phyloP scores from a whole-genome alignment of 1,139 yeast species.

The Blastobotrys aristatus region DNA sequence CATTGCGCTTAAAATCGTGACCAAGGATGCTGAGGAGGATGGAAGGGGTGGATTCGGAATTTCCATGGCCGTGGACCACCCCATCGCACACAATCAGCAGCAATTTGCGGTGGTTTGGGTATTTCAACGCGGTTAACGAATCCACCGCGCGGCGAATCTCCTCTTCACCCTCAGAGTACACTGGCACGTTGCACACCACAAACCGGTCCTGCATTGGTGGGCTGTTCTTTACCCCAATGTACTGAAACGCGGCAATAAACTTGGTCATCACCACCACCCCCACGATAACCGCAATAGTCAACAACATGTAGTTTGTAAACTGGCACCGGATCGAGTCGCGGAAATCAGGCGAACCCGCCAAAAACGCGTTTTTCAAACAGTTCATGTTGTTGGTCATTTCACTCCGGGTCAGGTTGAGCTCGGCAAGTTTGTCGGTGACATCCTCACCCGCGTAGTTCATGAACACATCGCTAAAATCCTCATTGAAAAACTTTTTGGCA shows the following conservation, averaged over 20 bases:
- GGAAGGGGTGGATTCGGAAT: constrained; percentile 29
- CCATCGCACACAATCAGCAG: constrained; percentile 89
- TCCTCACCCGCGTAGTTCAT: constrained; percentile 30
- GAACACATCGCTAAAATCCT: constrained; percentile 27
- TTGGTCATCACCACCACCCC: constrained; percentile 32
- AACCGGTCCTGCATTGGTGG: constrained; percentile 36
- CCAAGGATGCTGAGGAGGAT: constrained; percentile 50
- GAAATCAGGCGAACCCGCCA: constrained; percentile 35
- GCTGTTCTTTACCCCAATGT: constrained; percentile 26
- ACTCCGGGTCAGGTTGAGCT: constrained; percentile 20
- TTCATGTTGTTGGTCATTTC: constrained; percentile 22
- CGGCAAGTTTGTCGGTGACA: constrained; percentile 23
- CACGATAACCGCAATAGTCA: constrained; percentile 33
- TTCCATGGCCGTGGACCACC: constrained; percentile 75
- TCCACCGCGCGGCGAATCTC: constrained; percentile 86
- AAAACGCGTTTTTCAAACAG: constrained; percentile 33
- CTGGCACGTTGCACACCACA: constrained; percentile 71
- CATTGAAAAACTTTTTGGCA: constrained; percentile 31
- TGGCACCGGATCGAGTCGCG: constrained; percentile 32
- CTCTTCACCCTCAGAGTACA: constrained; percentile 86
- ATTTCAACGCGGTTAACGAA: constrained; percentile 86
- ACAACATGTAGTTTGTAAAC: constrained; percentile 36
- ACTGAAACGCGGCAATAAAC: constrained; percentile 36
- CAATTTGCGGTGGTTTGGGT: constrained; percentile 89
- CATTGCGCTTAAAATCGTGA: constrained; percentile 37